Percentiles rank a stretch among this genome's conserved stretches.
These are phyloP conservation scores for Camelina laxa DNA, from an alignment of 345 rosid genomes.

Conservation along the genomic window DNA sequence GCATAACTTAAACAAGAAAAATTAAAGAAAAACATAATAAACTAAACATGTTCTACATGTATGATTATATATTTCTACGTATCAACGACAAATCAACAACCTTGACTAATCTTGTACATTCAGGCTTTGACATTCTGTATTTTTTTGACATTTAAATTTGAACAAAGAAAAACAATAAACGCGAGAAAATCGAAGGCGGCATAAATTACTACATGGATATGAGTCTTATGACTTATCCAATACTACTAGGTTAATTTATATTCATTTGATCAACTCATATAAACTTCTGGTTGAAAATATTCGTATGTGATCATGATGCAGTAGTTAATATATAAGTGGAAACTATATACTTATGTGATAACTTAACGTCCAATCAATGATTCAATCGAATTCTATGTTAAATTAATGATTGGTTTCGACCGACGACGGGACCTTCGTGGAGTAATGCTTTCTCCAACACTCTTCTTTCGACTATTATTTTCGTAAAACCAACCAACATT, in stretches of 20 bases:
- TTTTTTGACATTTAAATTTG: constrained; percentile 37
- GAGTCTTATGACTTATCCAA: constrained; percentile 33
- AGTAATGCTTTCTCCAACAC: constrained; percentile 5
- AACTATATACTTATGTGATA: no score
- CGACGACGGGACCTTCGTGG: constrained; percentile 24
- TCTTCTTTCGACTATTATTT: constrained; percentile 13
- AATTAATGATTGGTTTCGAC: constrained; percentile 12
- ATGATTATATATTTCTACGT: background rate
- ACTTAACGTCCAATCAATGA: background rate
- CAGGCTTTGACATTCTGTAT: constrained; percentile 38
- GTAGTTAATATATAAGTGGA: background rate
- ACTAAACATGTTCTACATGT: background rate
- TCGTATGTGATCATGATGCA: background rate
- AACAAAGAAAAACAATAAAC: constrained; percentile 19
- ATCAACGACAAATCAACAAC: constrained; percentile 27
- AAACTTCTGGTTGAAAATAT: background rate
- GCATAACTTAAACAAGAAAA: background rate
- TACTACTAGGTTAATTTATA: background rate
- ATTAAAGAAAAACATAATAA: background rate
- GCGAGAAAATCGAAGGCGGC: constrained; percentile 27
- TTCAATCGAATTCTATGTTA: background rate
- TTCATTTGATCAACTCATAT: background rate
- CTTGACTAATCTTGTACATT: constrained; percentile 37
- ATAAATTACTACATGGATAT: background rate
- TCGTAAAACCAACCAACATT: constrained; percentile 1